phyloP scores from a whole-genome alignment of 257 asterid genomes.

The Salvia splendens region DNA sequence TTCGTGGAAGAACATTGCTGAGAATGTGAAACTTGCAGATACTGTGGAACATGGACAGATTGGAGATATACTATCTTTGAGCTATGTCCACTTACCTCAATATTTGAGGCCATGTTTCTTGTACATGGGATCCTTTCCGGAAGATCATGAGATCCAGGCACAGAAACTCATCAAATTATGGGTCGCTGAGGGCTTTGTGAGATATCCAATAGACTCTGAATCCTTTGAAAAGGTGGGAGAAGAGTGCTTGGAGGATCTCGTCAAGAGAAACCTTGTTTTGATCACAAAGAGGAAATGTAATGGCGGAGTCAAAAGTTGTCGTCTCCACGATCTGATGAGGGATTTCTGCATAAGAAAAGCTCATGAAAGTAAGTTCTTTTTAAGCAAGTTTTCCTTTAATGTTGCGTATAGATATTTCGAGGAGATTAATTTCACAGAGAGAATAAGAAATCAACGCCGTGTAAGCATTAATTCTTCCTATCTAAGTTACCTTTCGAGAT shows the following conservation, averaged over 20 bases:
- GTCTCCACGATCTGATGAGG: constrained; percentile 29
- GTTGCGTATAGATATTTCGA: not conserved
- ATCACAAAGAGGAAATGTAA: not conserved
- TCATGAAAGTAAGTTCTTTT: not conserved
- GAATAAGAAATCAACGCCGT: not conserved
- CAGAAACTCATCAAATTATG: constrained; percentile 21
- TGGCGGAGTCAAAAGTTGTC: constrained; percentile 26
- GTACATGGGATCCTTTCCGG: constrained; percentile 19
- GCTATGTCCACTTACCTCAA: constrained; percentile 23
- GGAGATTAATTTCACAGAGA: not conserved
- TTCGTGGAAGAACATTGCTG: too few relatives aligned
- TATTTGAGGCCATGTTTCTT: constrained; percentile 27
- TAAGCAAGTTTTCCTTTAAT: not conserved
- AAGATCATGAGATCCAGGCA: constrained; percentile 20
- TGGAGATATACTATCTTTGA: constrained; percentile 23
- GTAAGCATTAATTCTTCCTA: not conserved
- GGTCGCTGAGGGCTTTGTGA: constrained; percentile 31
- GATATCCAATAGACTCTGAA: not conserved
- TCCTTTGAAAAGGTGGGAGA: constrained; percentile 7
- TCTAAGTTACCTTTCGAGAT: not conserved
- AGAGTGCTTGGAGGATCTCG: constrained; percentile 25
- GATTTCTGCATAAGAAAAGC: constrained; percentile 32
- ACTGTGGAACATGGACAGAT: not conserved
- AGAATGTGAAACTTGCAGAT: not conserved
- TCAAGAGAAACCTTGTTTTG: constrained; percentile 33